Conservation (phyloP, 768 basidiomycete species). For the Termitomyces sp. region DNA sequence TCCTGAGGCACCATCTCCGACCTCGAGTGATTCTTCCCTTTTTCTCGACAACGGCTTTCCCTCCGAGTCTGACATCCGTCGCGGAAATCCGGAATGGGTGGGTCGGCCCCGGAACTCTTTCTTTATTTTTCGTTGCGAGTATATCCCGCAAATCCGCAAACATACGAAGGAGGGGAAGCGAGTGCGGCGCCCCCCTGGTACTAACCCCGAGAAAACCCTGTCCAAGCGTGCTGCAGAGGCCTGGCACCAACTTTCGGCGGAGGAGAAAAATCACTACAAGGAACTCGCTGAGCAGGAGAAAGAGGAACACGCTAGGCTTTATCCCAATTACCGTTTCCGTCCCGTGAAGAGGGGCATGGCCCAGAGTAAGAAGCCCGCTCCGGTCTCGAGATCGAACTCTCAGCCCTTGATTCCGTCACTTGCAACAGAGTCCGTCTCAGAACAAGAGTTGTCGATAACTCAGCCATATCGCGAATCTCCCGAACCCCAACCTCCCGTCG, state of each 20-base stretch:
- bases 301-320: conserved; percentile 48
- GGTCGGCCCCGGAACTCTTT: conserved; percentile 69
- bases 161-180: conserved; percentile 37
- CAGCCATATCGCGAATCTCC: background rate
- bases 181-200: conserved; percentile 30
- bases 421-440: background rate
- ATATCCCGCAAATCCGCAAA: conserved; percentile 42
- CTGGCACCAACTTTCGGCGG: conserved; percentile 57
- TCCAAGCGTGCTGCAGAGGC: conserved; percentile 77
- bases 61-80: conserved; percentile 25
- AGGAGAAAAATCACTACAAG: conserved; percentile 49
- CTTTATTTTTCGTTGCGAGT: conserved; percentile 72
- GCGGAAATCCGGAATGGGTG: conserved; percentile 53
- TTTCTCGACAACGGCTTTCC: conserved; percentile 18
- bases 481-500: conserved; percentile 8
- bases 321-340: conserved; percentile 64
- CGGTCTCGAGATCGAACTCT: conserved; percentile 18
- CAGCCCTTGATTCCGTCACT: background rate
- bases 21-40: conserved; percentile 21
- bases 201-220: conserved; percentile 48
- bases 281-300: conserved; percentile 53
- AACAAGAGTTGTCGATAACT: background rate
- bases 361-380: conserved; percentile 17
- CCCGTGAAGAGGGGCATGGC: conserved; percentile 41
- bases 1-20: conserved; percentile 14